These are phyloP conservation scores for Cryptococcus sp. DNA, from an alignment of 1,284 basidiomycete genomes.

Conservation along the genomic window DNA sequence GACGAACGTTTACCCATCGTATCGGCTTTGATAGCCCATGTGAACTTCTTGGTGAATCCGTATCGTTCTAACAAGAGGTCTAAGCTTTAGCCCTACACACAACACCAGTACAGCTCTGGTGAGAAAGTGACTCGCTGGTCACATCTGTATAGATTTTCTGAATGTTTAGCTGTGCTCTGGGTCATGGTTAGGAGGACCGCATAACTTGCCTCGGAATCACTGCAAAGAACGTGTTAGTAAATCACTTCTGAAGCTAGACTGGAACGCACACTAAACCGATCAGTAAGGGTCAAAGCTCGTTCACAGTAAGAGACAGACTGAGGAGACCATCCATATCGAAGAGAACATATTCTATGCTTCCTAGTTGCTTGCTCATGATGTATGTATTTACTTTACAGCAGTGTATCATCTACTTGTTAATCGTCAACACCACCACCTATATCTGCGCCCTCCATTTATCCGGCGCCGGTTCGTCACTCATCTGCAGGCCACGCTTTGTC, in stretches of 20 bases:
- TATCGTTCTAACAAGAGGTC: conserved; percentile 45
- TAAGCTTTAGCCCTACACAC: not conserved
- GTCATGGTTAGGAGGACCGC: too few species aligned
- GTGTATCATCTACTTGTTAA: not conserved
- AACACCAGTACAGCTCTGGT: not conserved
- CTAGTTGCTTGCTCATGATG: conserved; percentile 5
- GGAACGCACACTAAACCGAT: not conserved
- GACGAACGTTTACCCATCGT: conserved; percentile 47
- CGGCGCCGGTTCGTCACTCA: conserved; percentile 1
- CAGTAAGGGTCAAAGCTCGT: too few species aligned
- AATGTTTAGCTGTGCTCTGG: too few species aligned
- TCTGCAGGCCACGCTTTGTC: conserved; percentile 1
- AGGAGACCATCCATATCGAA: conserved; percentile 50
- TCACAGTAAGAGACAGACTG: conserved; percentile 17
- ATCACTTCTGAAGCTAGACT: too few species aligned
- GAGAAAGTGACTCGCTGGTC: conserved; percentile 10
- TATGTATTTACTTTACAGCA: not conserved
- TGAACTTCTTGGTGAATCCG: conserved; percentile 34
- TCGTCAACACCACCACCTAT: not conserved
- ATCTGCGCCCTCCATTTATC: not conserved
- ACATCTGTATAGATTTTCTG: conserved; percentile 46
- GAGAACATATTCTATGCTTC: conserved; percentile 45
- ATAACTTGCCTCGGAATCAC: conserved; percentile 31
- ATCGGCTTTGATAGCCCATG: conserved; percentile 48
- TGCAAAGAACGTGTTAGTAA: conserved; percentile 1